Base-by-base conservation (phyloP, 2,329 filamentous ascomycete genomes). In the Penicillium sp. region DNA sequence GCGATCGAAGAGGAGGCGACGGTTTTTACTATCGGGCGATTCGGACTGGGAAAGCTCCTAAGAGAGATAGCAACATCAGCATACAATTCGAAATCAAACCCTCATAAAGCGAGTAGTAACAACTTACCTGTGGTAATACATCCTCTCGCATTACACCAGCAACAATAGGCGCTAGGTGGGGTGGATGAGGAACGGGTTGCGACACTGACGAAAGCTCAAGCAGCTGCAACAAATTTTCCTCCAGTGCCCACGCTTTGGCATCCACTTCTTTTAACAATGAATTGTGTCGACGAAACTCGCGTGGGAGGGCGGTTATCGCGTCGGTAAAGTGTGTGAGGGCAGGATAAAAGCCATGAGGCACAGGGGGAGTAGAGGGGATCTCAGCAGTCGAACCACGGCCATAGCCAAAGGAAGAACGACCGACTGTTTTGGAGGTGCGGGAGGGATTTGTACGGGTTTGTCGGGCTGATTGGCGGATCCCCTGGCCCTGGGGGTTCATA, bases 211-310 rank as follows among this genome's bases (percentile, higher is more conserved):
- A 70, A 24, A 58, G 58, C 57, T 73, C 82, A 66, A 96, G 85
- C 60, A 96, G 82, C 70, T 89, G 84, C 70, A 89, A 87, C 57
- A 99, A 83, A 69, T 88, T 84, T 67, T 95, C 89, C 73, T 96
- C 91, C 7, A 95, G 90, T 26, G 87, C 87, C 76, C 93, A 95
- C 63, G 96, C 90, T 78, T 99, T 99, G 61, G 93, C 93, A 79
- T 99, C 95, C 48, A 98, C 95, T 78, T 99, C 95, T 75, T 97
- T 97, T 65, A 99, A 82, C 55, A 98, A 84, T 33, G 93, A 97
- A 68, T 96, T 96, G 75, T 99, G 93, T 71, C 92, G 88, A 66
- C 96, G 91, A 50, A 97, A 90, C 78, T 99, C 95, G 74, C 93
- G 93, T 5, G 95, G 95, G 26, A 99, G 85, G 39, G 93, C 93